phyloP scores from a whole-genome alignment of 768 basidiomycete genomes.

The Hygrophoropsis aurantiaca region DNA sequence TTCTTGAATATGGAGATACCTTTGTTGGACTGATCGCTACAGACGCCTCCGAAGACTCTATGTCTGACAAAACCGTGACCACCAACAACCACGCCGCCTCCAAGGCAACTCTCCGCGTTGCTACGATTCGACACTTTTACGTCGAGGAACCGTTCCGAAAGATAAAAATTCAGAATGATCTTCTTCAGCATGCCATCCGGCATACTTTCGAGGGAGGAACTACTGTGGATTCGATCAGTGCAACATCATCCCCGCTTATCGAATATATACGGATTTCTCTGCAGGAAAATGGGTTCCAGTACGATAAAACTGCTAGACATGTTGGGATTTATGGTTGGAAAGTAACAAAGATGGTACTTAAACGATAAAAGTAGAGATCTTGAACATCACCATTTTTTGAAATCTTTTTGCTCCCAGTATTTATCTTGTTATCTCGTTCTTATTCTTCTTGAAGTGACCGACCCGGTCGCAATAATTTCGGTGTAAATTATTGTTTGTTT shows the following conservation, averaged over 20 bases:
- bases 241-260: slow-evolving; percentile 49
- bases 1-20: slow-evolving; percentile 57
- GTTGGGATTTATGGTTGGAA: slow-evolving; percentile 62
- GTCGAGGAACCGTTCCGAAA: slow-evolving; percentile 64
- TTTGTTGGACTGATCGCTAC: slow-evolving; percentile 72
- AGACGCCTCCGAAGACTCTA: slow-evolving; percentile 54
- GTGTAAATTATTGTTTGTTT: too few relatives aligned
- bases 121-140: slow-evolving; percentile 72
- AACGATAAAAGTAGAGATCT: slow-evolving; percentile 1
- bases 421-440: too few relatives aligned
- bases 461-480: too few relatives aligned
- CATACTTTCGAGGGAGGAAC: slow-evolving; percentile 52
- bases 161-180: slow-evolving; percentile 60
- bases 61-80: slow-evolving; percentile 23
- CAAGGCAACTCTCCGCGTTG: slow-evolving; percentile 46
- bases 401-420: too few relatives aligned
- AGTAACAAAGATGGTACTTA: not conserved
- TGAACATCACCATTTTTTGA: too few relatives aligned
- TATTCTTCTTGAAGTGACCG: too few relatives aligned
- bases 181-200: slow-evolving; percentile 57
- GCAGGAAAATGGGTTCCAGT: slow-evolving; percentile 47
- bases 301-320: slow-evolving; percentile 41
- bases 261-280: slow-evolving; percentile 48
- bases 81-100: slow-evolving; percentile 15
- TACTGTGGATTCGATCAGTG: slow-evolving; percentile 45